Evolutionary conservation across 2,329 filamentous ascomycete species (phyloP), one percentile per base, ranked within the genome.

Genomic region (Ophiostoma populinum): DNA sequence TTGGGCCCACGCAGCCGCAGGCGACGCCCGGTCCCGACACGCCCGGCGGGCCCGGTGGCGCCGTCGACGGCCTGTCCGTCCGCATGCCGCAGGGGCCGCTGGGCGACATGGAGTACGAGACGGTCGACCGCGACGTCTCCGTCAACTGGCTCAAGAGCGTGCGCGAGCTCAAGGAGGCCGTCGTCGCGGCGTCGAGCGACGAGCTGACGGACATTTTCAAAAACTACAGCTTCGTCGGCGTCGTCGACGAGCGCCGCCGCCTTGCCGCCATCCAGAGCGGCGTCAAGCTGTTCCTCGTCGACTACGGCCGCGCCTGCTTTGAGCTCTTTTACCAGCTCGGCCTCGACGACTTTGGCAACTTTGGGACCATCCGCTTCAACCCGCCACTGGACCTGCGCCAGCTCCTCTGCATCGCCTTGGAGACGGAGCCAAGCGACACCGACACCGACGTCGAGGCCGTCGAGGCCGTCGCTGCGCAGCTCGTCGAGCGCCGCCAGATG

Each of bases 291-390:
- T 94, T 80, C 53, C 69, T 98, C 16, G 66, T 98, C 35, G 90
- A 98, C 55, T 98, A 98, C 49, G 90, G 85, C 9, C 75, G 87
- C 51, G 61, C 80, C 1, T 80, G 74, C 52, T 80, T 75, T 42
- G 87, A 95, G 47, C 92, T 87, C 53, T 92, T 95, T 53, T 98
- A 98, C 57, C 90, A 98, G 56, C 59, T 95, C 15, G 87, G 85
- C 0, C 67, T 98, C 24, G 92, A 85, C 0, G 85, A 98, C 50
- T 98, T 98, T 55, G 83, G 80, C 2, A 35, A 98, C 51, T 94
- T 93, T 49, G 90, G 90, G 3, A 55, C 64, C 16, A 85, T 98
- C 39, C 73, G 70, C 9, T 83, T 98, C 47, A 70, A 74, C 32
- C 80, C 83, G 2, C 68, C 83, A 0, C 65, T 94, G 1, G 63